Percentiles rank a stretch among this genome's conserved stretches.
Conservation (phyloP, 1,284 basidiomycete genomes). For the Ustilago crameri region DNA sequence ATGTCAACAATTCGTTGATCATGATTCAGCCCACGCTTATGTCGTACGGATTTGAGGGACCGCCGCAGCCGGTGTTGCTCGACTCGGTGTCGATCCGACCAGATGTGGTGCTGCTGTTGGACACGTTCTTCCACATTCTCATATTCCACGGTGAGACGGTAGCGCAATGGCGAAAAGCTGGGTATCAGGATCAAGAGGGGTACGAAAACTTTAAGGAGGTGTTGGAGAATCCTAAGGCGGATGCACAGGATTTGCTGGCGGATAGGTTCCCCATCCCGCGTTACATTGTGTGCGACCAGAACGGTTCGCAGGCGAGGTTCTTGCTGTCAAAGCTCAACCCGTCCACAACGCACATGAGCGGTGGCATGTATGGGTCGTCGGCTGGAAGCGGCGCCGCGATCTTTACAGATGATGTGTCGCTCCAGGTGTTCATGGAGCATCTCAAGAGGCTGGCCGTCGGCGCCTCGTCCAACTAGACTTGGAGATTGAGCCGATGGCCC, state of each 20-base stretch:
- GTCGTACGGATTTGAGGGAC: constrained; percentile 94
- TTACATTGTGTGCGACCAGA: constrained; percentile 97
- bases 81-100: constrained; percentile 98
- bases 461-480: constrained; percentile 55
- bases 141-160: constrained; percentile 99
- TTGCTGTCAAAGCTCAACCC: constrained; percentile 95
- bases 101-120: constrained; percentile 95
- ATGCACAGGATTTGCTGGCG: constrained; percentile 82
- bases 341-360: constrained; percentile 94
- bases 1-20: constrained; percentile 98
- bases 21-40: constrained; percentile 99
- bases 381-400: constrained; percentile 81
- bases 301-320: constrained; percentile 97
- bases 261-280: constrained; percentile 97
- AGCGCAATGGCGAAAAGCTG: constrained; percentile 98
- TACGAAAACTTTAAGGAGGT: constrained; percentile 99
- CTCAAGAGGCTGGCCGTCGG: constrained; percentile 68
- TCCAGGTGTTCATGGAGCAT: constrained; percentile 70
- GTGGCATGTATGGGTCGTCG: constrained; percentile 71
- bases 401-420: constrained; percentile 92
- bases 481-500: too few species aligned
- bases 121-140: constrained; percentile 99
- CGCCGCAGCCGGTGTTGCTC: constrained; percentile 90
- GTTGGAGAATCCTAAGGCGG: constrained; percentile 80
- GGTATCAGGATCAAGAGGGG: constrained; percentile 98